Evolutionary conservation across 2,329 filamentous ascomycete species (phyloP).

Genomic region (Ophiocordyceps camponoti-floridani): DNA sequence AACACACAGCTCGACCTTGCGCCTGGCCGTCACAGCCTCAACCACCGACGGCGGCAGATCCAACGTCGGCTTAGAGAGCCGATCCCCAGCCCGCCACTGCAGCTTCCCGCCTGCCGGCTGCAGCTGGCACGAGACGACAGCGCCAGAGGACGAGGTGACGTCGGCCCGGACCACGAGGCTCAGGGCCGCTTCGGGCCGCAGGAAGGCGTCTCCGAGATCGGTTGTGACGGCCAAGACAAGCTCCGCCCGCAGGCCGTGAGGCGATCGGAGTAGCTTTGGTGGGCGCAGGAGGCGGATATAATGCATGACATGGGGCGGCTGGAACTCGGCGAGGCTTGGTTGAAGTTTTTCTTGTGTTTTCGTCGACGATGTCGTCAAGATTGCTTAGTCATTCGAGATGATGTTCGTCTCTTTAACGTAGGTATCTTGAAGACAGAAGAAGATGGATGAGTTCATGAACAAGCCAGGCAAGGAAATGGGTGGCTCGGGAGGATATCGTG

Average conservation of each 20-base stretch:
- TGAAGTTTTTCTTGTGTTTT: background rate
- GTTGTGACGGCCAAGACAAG: slow-evolving; percentile 37
- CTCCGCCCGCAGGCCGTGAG: slow-evolving; percentile 14
- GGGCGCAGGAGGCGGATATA: slow-evolving; percentile 37
- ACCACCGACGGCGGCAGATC: slow-evolving; percentile 11
- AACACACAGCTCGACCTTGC: slow-evolving; percentile 11
- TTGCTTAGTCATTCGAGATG: no score
- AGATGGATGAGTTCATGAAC: no score
- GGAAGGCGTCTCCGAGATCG: slow-evolving; percentile 37
- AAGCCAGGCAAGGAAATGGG: no score
- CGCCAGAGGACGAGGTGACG: slow-evolving; percentile 5
- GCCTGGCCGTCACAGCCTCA: slow-evolving; percentile 7
- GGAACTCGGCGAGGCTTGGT: background rate
- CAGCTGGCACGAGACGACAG: background rate
- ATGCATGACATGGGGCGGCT: slow-evolving; percentile 25
- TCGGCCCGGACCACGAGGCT: slow-evolving; percentile 20
- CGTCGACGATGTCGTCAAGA: background rate
- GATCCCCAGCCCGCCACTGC: slow-evolving; percentile 16
- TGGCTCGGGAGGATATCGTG: no score
- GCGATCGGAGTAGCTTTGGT: slow-evolving; percentile 16
- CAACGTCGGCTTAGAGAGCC: slow-evolving; percentile 18
- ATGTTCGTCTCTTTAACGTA: no score
- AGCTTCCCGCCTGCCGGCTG: slow-evolving; percentile 6
- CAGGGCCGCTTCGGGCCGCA: slow-evolving; percentile 25
- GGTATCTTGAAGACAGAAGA: no score